Evolutionary conservation across 768 basidiomycete genomes (phyloP).

Genomic region (Chalciporus piperatus): DNA sequence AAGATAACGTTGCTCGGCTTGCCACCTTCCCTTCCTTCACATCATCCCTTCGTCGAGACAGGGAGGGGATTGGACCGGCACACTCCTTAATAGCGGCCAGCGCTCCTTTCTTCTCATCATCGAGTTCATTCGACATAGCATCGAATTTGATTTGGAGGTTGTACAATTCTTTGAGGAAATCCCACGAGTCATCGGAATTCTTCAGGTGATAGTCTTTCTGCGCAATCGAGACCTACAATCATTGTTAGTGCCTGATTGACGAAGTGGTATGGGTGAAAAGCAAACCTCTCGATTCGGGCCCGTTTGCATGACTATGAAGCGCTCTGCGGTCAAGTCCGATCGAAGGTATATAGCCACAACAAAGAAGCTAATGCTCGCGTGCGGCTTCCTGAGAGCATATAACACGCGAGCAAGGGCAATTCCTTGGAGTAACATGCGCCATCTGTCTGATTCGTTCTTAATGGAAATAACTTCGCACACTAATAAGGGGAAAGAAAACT

Average conservation of each 20-base stretch:
- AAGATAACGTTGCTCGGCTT: too few species aligned
- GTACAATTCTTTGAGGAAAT: background rate
- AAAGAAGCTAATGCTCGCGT: background rate
- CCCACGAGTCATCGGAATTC: background rate
- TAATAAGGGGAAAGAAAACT: background rate
- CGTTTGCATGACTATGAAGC: conserved; percentile 2
- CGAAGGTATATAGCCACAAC: conserved; percentile 7
- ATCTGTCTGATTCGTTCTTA: background rate
- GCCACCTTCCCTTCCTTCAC: too few species aligned
- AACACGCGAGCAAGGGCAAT: background rate
- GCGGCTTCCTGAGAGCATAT: background rate
- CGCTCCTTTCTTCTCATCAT: background rate
- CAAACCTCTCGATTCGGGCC: too few species aligned
- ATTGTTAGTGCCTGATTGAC: too few species aligned
- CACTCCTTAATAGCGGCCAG: too few species aligned
- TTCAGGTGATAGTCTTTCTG: background rate
- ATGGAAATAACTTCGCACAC: background rate
- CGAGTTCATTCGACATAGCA: background rate
- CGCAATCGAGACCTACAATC: background rate
- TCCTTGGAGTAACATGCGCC: conserved; percentile 4
- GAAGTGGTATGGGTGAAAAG: too few species aligned
- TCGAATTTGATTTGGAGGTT: background rate
- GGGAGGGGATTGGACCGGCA: too few species aligned
- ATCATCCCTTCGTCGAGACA: too few species aligned
- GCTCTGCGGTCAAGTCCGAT: background rate